Conservation (phyloP, 768 basidiomycete species). For the Dacryopinax spathularia region DNA sequence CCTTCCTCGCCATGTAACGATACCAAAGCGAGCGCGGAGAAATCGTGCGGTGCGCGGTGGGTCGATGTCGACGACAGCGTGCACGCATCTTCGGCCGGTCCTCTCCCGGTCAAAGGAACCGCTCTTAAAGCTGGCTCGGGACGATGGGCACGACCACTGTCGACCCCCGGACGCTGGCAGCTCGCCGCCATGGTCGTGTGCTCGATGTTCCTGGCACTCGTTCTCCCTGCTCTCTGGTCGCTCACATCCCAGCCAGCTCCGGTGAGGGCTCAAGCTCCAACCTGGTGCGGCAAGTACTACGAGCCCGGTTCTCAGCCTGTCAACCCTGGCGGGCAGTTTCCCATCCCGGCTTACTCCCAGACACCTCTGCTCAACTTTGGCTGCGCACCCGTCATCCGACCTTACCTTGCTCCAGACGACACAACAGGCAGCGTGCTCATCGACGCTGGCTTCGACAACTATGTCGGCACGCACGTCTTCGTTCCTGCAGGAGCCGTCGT, state of each 20-base stretch:
- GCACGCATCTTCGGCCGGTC: neutral
- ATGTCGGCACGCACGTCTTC: neutral
- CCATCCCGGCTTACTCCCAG: conserved; percentile 25
- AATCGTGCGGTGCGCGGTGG: neutral
- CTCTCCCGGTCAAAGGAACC: neutral
- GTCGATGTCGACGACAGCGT: neutral
- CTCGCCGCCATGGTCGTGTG: neutral
- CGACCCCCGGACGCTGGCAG: neutral
- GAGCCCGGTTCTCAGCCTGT: conserved; percentile 30
- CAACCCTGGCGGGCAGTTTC: conserved; percentile 40
- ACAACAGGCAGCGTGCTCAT: conserved; percentile 34
- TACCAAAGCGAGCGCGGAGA: neutral
- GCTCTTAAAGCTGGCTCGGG: neutral
- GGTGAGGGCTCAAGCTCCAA: neutral
- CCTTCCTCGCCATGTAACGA: neutral
- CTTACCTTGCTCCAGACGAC: conserved; percentile 45
- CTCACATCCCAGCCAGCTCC: neutral
- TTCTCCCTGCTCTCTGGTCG: neutral
- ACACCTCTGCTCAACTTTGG: conserved; percentile 41
- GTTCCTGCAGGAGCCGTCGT: neutral
- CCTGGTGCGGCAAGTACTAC: conserved; percentile 42
- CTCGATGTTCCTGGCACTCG: neutral
- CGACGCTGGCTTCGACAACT: conserved; percentile 24
- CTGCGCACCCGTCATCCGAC: conserved; percentile 44
- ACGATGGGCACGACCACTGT: neutral